These are phyloP conservation scores for Enteropsectra breve DNA, from an alignment of 371 early-diverging fungal species.

Conservation along the genomic window DNA sequence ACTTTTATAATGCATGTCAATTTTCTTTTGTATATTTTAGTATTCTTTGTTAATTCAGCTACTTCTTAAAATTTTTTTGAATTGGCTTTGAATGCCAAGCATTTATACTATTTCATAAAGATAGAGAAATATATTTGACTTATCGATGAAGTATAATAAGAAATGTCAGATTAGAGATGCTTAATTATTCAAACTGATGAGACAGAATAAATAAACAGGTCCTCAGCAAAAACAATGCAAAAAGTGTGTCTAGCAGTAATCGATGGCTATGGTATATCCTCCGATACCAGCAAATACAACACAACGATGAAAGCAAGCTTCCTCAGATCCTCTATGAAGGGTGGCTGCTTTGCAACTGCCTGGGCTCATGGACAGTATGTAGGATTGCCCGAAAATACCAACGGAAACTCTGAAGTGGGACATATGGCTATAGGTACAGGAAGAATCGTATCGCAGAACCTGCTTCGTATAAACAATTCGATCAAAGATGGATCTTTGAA, in stretches of 20 bases:
- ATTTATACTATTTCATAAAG: too few species aligned
- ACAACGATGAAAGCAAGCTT: constrained; percentile 10
- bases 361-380: constrained; percentile 85
- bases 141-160: too few species aligned
- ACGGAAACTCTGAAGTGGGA: constrained; percentile 99
- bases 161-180: too few species aligned
- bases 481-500: constrained; percentile 18
- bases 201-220: too few species aligned
- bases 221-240: background rate
- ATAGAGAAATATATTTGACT: too few species aligned
- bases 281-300: constrained; percentile 29
- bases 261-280: constrained; percentile 59
- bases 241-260: constrained; percentile 59
- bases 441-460: constrained; percentile 78
- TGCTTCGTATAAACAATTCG: constrained; percentile 40
- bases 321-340: constrained; percentile 35
- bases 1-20: too few species aligned
- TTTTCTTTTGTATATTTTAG: too few species aligned
- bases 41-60: too few species aligned
- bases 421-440: constrained; percentile 98
- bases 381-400: constrained; percentile 86
- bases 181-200: too few species aligned
- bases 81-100: too few species aligned
- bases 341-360: constrained; percentile 50
- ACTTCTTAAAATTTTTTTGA: too few species aligned